phyloP scores from a whole-genome alignment of 2,329 filamentous ascomycete genomes.

The Madurella mycetomatis region DNA sequence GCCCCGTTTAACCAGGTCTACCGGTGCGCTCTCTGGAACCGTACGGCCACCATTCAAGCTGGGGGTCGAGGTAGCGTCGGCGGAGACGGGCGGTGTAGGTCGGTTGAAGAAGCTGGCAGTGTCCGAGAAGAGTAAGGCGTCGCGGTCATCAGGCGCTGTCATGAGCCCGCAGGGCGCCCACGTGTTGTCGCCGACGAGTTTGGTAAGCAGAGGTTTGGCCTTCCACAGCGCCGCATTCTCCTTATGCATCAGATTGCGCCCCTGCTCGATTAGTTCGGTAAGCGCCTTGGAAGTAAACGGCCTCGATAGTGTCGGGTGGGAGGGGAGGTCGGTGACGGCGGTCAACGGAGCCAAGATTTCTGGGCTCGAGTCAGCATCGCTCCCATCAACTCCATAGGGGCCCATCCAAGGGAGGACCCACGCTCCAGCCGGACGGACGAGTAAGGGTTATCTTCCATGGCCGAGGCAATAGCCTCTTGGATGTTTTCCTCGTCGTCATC shows the following conservation, averaged over 20 bases:
- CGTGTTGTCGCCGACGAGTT: slow-evolving; percentile 69
- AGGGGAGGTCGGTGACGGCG: slow-evolving; percentile 67
- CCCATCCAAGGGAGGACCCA: slow-evolving; percentile 38
- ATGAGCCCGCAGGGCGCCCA: slow-evolving; percentile 60
- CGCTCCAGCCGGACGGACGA: slow-evolving; percentile 66
- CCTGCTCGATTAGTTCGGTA: slow-evolving; percentile 65
- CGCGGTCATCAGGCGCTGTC: slow-evolving; percentile 51
- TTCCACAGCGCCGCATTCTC: slow-evolving; percentile 70
- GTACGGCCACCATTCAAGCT: slow-evolving; percentile 2
- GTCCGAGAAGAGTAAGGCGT: slow-evolving; percentile 45
- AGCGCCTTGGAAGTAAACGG: slow-evolving; percentile 72
- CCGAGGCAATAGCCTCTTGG: slow-evolving; percentile 55
- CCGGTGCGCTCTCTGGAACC: not conserved
- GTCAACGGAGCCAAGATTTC: slow-evolving; percentile 72
- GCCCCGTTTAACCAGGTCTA: not conserved
- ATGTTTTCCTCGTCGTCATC: slow-evolving; percentile 64
- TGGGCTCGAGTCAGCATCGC: slow-evolving; percentile 36
- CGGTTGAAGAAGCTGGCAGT: slow-evolving; percentile 34
- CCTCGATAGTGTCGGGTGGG: slow-evolving; percentile 68
- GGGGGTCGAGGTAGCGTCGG: not conserved
- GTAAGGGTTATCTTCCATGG: slow-evolving; percentile 71
- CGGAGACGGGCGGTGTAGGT: not conserved
- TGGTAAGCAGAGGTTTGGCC: slow-evolving; percentile 68
- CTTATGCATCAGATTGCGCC: slow-evolving; percentile 66
- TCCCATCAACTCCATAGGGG: not conserved